Conservation (phyloP, 2,329 filamentous ascomycete genomes). For the Trichoderma sp. region DNA sequence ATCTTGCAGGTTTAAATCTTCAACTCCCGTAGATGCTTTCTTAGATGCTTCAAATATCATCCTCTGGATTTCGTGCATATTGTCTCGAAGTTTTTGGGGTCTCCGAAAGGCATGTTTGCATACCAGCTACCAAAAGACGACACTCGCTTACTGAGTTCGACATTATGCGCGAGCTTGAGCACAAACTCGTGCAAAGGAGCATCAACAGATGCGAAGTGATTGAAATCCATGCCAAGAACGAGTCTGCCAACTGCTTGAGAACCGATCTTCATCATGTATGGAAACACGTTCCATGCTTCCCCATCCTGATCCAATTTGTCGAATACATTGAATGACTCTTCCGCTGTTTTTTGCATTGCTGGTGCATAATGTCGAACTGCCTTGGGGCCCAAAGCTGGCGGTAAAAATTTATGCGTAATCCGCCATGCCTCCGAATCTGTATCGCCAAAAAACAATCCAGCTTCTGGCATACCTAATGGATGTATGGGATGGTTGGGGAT, state of each 20-base stretch:
- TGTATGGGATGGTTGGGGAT: constrained; percentile 50
- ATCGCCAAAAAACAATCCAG: constrained; percentile 50
- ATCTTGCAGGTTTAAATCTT: constrained; percentile 47
- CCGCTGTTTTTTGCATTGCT: constrained; percentile 56
- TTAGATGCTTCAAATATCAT: constrained; percentile 41
- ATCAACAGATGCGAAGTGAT: constrained; percentile 46
- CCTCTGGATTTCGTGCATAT: constrained; percentile 35
- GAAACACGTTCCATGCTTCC: constrained; percentile 51
- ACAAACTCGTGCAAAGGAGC: constrained; percentile 55
- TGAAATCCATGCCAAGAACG: constrained; percentile 47
- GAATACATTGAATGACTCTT: constrained; percentile 52
- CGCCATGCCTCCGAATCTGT: constrained; percentile 53
- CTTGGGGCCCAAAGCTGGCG: constrained; percentile 59
- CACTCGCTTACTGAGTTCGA: constrained; percentile 55
- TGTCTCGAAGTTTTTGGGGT: constrained; percentile 47
- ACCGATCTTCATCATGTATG: constrained; percentile 52
- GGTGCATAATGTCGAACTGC: constrained; percentile 62
- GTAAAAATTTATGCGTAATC: constrained; percentile 61
- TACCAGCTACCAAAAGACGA: constrained; percentile 59
- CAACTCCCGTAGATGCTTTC: constrained; percentile 40
- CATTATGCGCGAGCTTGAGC: constrained; percentile 47
- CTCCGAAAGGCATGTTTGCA: constrained; percentile 56
- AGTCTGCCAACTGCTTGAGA: constrained; percentile 49
- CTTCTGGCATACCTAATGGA: constrained; percentile 44
- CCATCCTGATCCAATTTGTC: constrained; percentile 51